Evolutionary conservation across 2,329 filamentous ascomycete species (phyloP), one percentile per base, ranked within the genome.

Genomic region (Exophiala aquamarina): DNA sequence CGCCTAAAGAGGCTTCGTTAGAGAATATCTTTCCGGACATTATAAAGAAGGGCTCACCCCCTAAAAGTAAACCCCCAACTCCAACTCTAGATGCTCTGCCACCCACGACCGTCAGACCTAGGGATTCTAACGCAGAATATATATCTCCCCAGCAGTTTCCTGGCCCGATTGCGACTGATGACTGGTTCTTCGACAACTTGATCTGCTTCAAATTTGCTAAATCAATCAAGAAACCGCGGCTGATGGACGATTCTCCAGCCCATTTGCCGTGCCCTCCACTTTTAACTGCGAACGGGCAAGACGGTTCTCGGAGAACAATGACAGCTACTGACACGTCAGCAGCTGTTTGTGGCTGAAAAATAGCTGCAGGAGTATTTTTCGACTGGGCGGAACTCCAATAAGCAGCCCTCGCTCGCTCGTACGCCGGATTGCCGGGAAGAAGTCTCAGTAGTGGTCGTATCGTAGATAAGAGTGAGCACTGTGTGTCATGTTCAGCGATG

Each of bases 81-180:
- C 66, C 68, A 28, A 70, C 66, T 2, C 52, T 58, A 18, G 61
- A 60, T 7, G 61, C 47, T 11, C 68, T 59, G 8, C 65, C 67
- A 9, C 67, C 68, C 15, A 64, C 55, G 8, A 58, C 58, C 14
- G 52, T 39, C 1, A 62, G 61, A 7, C 55, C 58, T 38, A 37
- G 45, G 17, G 15, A 19, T 2, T 59, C 61, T 1, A 66, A 54
- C 1, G 57, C 59, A 1, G 41, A 17, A 44, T 65, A 62, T 1
- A 66, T 60, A 18, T 67, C 55, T 18, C 59, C 59, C 65, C 64
- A 67, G 11, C 40, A 54, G 9, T 58, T 44, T 0, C 63, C 64
- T 7, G 62, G 57, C 0, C 57, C 58, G 3, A 66, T 58, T 1
- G 58, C 56, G 7, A 66, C 55, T 2, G 52, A 59, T 13, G 14